Evolutionary conservation across 441 rosid species (phyloP), one percentile per base, ranked within the genome.

Genomic region (California macrophylla): DNA sequence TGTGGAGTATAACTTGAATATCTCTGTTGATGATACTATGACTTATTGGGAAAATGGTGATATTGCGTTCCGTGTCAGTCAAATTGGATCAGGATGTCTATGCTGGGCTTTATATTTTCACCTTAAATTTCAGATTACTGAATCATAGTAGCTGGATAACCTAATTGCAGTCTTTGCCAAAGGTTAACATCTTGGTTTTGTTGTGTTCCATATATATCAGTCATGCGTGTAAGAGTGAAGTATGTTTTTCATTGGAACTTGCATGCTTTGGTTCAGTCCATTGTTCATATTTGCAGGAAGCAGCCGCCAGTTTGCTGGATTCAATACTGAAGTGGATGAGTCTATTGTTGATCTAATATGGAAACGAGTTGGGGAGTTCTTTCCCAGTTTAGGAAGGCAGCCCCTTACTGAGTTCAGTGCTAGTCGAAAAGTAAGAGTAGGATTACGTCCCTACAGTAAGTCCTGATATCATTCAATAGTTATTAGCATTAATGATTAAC

Each of bases 361-460:
- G 97, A 81, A 72, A 47, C 82, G 90, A 38, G 93, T 89, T 45
- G 90, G 82, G 68, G 89, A 85, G 2, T 93, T 88, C 83, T 86
- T 89, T 77, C 97, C 98, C 71, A 82, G 81, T 75, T 73, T 93
- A 76, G 79, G 77, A 64, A 90, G 81, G 45, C 74, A 75, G 18
- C 54, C 83, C 63, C 84, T 87, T 5, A 67, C 74, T 42, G 86
- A 86, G 72, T 72, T 86, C 40, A 74, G 78, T 24, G 54, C 68
- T 70, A 75, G 77, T 75, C 78, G 89, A 79, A 84, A 88, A 82
- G 91, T 88, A 85, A 93, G 97, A 81, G 80, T 93, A 12, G 97
- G 98, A 54, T 83, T 93, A 71, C 97, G 97, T 64, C 96, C 96
- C 69, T 93, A 85, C 83, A 88, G 98, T 89, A 85, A 90, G 98